These are phyloP conservation scores for Didymosphaeria variabile DNA, from an alignment of 2,329 filamentous ascomycete species.

Conservation along the genomic window DNA sequence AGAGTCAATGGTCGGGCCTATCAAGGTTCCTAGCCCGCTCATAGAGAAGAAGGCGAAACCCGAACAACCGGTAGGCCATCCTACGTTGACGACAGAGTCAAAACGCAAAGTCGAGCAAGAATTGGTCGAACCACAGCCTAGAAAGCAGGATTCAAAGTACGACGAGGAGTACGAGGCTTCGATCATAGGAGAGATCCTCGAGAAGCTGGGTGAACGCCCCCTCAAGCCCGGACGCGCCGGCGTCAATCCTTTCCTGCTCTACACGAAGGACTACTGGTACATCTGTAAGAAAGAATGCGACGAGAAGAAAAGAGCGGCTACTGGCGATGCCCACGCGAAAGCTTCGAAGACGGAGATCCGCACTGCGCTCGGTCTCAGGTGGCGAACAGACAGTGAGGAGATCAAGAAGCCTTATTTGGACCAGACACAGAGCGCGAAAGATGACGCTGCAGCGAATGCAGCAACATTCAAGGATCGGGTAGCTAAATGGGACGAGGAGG, in stretches of 20 bases:
- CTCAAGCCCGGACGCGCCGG: conserved; percentile 75
- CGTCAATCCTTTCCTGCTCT: conserved; percentile 88
- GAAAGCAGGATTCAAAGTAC: conserved; percentile 35
- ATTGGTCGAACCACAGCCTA: conserved; percentile 25
- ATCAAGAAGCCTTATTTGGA: conserved; percentile 81
- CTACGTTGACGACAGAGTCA: conserved; percentile 21
- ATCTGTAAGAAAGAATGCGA: conserved; percentile 72
- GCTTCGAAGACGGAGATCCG: conserved; percentile 77
- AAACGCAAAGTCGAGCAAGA: conserved; percentile 39
- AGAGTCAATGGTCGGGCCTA: conserved; percentile 80
- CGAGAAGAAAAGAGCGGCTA: conserved; percentile 70
- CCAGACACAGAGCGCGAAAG: conserved; percentile 75
- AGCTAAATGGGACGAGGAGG: conserved; percentile 76
- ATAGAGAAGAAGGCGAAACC: conserved; percentile 67
- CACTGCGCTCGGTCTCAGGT: conserved; percentile 86
- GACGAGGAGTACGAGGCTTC: conserved; percentile 64
- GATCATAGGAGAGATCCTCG: conserved; percentile 65
- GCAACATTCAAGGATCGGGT: conserved; percentile 69
- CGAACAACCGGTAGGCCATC: conserved; percentile 28
- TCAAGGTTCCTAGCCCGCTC: conserved; percentile 77
- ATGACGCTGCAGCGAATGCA: conserved; percentile 66
- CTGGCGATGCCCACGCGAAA: conserved; percentile 73
- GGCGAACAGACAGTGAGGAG: conserved; percentile 78
- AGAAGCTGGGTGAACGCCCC: conserved; percentile 77
- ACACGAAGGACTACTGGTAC: conserved; percentile 78